A percentile compares a stretch with the other conserved stretches of the same genome.
Evolutionary conservation across 2,329 filamentous ascomycete genomes (phyloP).

Genomic region (Aureobasidium sp.): DNA sequence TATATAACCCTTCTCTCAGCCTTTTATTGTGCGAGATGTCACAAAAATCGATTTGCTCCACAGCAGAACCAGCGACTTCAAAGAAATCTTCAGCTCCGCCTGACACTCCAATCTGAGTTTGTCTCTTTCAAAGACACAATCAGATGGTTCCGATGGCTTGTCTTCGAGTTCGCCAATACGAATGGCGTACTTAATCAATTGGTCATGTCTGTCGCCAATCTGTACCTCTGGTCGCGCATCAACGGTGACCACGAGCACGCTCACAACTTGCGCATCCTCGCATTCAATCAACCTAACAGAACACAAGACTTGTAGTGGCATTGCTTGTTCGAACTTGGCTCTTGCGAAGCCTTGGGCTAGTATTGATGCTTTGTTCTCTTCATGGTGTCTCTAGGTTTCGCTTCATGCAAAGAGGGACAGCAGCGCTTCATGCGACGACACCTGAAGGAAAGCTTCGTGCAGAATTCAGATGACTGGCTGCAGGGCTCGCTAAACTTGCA

Average conservation of each 20-base stretch:
- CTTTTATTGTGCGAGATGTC: background rate
- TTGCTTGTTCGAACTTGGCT: constrained; percentile 9
- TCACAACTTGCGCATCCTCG: background rate
- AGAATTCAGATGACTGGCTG: background rate
- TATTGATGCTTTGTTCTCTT: background rate
- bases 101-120: background rate
- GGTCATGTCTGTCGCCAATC: background rate
- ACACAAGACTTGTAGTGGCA: background rate
- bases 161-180: background rate
- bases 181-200: background rate
- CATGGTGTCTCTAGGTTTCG: background rate
- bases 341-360: background rate
- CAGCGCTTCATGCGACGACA: background rate
- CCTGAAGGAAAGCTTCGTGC: background rate
- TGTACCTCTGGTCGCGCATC: background rate
- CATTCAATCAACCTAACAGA: background rate
- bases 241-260: background rate
- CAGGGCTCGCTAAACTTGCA: background rate
- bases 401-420: background rate
- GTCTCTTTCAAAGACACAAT: background rate
- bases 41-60: background rate
- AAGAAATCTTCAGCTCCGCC: background rate
- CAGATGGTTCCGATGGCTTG: background rate
- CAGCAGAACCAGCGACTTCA: background rate
- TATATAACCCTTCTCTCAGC: background rate